A percentile compares a stretch with the other conserved stretches of the same genome.
phyloP scores from a whole-genome alignment of 2,329 filamentous ascomycete genomes.

The Microascus cirrosus region DNA sequence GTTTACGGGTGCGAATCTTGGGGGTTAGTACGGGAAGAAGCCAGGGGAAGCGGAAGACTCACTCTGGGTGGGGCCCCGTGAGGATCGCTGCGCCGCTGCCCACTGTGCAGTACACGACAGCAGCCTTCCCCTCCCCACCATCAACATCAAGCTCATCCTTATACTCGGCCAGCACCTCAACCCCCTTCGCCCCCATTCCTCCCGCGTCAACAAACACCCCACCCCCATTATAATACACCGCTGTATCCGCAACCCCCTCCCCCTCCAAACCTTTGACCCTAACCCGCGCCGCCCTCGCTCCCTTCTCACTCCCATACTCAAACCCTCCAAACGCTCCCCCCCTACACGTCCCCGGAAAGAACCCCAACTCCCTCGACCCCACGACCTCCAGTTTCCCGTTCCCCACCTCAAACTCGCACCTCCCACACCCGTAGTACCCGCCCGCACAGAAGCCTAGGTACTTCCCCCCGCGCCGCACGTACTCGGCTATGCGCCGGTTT shows the following conservation, averaged over 20 bases:
- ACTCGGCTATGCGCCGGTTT: constrained; percentile 75
- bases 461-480: constrained; percentile 70
- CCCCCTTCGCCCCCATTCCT: constrained; percentile 46
- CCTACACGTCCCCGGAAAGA: constrained; percentile 79
- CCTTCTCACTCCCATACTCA: constrained; percentile 77
- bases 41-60: constrained; percentile 7
- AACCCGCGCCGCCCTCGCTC: constrained; percentile 63
- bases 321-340: constrained; percentile 86
- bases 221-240: constrained; percentile 87
- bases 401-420: constrained; percentile 88
- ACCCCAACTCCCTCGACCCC: constrained; percentile 72
- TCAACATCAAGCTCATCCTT: constrained; percentile 65
- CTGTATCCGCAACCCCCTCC: constrained; percentile 39
- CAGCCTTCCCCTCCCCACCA: constrained; percentile 60
- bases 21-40: constrained; percentile 6
- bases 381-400: constrained; percentile 73
- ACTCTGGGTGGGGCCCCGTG: constrained; percentile 90
- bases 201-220: constrained; percentile 80
- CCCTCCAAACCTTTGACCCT: constrained; percentile 50
- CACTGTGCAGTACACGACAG: constrained; percentile 72
- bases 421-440: constrained; percentile 74
- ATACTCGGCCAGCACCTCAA: constrained; percentile 78
- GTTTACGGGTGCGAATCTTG: constrained; percentile 72
- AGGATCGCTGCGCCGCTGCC: constrained; percentile 71
- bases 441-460: constrained; percentile 93